Percentiles rank a stretch among this genome's conserved stretches.
phyloP scores from a whole-genome alignment of 306 rosid species.

The Hippophae tibetana region DNA sequence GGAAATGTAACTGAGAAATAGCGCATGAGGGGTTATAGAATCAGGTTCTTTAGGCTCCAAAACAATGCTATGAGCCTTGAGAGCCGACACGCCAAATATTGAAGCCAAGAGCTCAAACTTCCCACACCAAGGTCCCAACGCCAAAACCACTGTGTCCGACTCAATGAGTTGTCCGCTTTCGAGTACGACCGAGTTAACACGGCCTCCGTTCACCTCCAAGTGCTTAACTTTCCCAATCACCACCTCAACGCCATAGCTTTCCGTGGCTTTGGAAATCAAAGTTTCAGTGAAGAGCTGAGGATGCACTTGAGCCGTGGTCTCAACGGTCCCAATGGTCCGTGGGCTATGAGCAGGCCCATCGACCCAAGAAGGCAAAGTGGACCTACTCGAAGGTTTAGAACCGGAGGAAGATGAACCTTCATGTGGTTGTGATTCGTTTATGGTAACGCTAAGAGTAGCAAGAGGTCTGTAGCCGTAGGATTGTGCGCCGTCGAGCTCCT shows the following conservation, averaged over 20 bases:
- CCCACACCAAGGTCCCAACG: conserved; percentile 81
- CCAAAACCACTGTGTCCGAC: conserved; percentile 63
- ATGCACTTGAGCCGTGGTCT: conserved; percentile 83
- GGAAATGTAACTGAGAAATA: conserved; percentile 43
- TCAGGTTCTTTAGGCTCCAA: conserved; percentile 51
- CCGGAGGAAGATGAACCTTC: background rate
- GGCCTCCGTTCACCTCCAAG: conserved; percentile 32
- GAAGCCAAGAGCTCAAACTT: conserved; percentile 46
- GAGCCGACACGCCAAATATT: conserved; percentile 48
- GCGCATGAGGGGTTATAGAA: conserved; percentile 65
- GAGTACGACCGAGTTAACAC: conserved; percentile 44
- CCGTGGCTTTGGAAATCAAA: conserved; percentile 46
- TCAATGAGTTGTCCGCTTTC: conserved; percentile 51
- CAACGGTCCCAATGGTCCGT: conserved; percentile 45
- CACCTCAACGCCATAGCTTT: conserved; percentile 48
- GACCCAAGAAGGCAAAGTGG: conserved; percentile 51
- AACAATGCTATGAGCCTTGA: conserved; percentile 77
- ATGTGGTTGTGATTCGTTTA: conserved; percentile 28
- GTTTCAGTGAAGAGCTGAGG: conserved; percentile 65
- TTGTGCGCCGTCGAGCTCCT: conserved; percentile 54
- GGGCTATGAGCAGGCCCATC: conserved; percentile 44
- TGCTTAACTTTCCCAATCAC: conserved; percentile 62
- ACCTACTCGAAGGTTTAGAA: conserved; percentile 21
- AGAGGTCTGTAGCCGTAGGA: conserved; percentile 80
- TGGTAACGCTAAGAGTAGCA: conserved; percentile 55